Evolutionary conservation across 2,329 filamentous ascomycete genomes (phyloP).

Genomic region (Aspergillus novoparasiticus): DNA sequence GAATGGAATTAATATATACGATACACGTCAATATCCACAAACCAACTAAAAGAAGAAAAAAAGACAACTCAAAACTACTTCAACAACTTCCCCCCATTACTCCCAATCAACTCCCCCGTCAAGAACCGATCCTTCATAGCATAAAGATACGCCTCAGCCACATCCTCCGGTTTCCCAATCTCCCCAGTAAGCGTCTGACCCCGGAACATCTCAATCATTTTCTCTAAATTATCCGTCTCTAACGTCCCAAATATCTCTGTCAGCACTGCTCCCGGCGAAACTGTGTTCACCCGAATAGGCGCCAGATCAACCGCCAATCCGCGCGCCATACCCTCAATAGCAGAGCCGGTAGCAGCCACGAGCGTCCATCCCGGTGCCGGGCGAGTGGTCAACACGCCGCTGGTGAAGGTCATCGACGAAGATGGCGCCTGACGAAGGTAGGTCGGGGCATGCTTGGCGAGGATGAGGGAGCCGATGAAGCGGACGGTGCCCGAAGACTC

Average conservation of each 20-base stretch:
- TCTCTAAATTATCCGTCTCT: slow-evolving; percentile 11
- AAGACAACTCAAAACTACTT: background rate
- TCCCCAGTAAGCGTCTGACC: slow-evolving; percentile 24
- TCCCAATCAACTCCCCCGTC: slow-evolving; percentile 37
- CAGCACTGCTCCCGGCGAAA: slow-evolving; percentile 44
- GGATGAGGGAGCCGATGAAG: slow-evolving; percentile 35
- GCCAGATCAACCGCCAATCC: slow-evolving; percentile 46
- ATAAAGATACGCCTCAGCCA: slow-evolving; percentile 49
- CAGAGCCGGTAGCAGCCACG: slow-evolving; percentile 26
- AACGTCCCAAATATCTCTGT: slow-evolving; percentile 40
- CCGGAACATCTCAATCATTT: slow-evolving; percentile 32
- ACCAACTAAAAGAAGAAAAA: background rate
- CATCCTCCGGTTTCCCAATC: slow-evolving; percentile 37
- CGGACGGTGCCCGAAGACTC: slow-evolving; percentile 34
- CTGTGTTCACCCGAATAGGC: slow-evolving; percentile 47
- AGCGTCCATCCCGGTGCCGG: slow-evolving; percentile 39
- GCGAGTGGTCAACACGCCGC: slow-evolving; percentile 38
- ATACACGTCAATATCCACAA: background rate
- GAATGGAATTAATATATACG: background rate
- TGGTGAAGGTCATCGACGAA: slow-evolving; percentile 46
- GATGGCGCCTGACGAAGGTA: slow-evolving; percentile 34
- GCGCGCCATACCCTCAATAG: slow-evolving; percentile 36
- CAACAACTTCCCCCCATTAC: slow-evolving; percentile 42
- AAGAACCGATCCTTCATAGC: slow-evolving; percentile 47
- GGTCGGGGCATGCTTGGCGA: slow-evolving; percentile 43